Percentiles rank a stretch among this genome's conserved stretches.
phyloP scores from a whole-genome alignment of 2,329 filamentous ascomycete genomes.

The Rhinocladiella similis region DNA sequence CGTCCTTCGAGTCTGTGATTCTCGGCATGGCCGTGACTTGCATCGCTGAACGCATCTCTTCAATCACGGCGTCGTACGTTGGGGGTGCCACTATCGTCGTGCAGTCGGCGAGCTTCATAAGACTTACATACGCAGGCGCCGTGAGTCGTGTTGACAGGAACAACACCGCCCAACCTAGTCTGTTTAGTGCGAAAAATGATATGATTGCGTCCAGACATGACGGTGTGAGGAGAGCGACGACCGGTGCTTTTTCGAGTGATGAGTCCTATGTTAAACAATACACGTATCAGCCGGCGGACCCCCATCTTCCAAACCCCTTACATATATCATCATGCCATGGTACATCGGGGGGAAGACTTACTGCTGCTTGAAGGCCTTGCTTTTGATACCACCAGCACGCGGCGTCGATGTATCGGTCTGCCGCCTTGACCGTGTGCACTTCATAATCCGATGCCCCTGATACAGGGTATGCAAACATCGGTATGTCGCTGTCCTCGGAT shows the following conservation, averaged over 20 bases:
- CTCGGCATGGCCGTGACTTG: neutral
- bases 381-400: constrained; percentile 17
- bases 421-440: constrained; percentile 9
- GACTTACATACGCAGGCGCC: constrained; percentile 46
- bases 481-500: constrained; percentile 5
- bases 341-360: neutral
- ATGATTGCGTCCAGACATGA: constrained; percentile 17
- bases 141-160: constrained; percentile 57
- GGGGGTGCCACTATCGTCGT: constrained; percentile 23
- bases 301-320: too few relatives aligned
- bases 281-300: too few relatives aligned
- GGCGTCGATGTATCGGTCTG: constrained; percentile 19
- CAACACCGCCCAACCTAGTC: constrained; percentile 56
- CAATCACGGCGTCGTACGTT: constrained; percentile 3
- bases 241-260: constrained; percentile 10
- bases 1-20: constrained; percentile 5
- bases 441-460: constrained; percentile 15
- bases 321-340: too few relatives aligned
- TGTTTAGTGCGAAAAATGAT: constrained; percentile 48
- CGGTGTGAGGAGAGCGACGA: constrained; percentile 10
- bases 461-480: constrained; percentile 20
- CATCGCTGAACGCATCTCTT: constrained; percentile 7
- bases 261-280: neutral
- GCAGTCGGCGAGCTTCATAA: constrained; percentile 41
- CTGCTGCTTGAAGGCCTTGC: constrained; percentile 13